Percentiles rank a stretch among this genome's conserved stretches.
Conservation (phyloP, 2,329 filamentous ascomycete species). For the Delphinella strobiligena region DNA sequence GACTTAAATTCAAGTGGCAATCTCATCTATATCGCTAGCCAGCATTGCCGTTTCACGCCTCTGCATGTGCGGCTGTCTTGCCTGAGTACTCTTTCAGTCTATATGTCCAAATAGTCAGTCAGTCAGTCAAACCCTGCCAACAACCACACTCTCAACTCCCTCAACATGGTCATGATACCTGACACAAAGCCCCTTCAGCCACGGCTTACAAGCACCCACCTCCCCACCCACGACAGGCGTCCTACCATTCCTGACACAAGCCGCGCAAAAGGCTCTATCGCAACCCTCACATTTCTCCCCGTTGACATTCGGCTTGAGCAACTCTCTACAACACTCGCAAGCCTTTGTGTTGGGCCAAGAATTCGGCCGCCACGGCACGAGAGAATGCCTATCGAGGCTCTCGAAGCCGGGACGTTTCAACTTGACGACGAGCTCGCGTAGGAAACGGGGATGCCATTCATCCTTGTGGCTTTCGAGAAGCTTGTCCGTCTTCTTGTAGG, state of each 20-base stretch:
- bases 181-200: constrained; percentile 20
- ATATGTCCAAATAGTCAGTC: too few species aligned
- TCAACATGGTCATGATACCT: constrained; percentile 27
- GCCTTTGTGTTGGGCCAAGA: constrained; percentile 20
- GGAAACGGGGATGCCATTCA: constrained; percentile 35
- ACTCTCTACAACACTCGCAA: constrained; percentile 26
- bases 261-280: constrained; percentile 27
- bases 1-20: too few species aligned
- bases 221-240: constrained; percentile 15
- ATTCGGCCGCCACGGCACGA: constrained; percentile 28
- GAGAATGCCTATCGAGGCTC: constrained; percentile 28
- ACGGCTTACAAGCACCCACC: constrained; percentile 27
- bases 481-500: constrained; percentile 40
- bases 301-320: constrained; percentile 27
- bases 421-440: constrained; percentile 34
- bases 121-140: too few species aligned
- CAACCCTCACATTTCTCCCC: constrained; percentile 30
- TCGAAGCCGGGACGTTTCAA: constrained; percentile 34
- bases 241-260: constrained; percentile 22
- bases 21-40: too few species aligned
- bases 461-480: constrained; percentile 34
- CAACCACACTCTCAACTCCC: too few species aligned
- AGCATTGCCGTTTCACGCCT: too few species aligned
- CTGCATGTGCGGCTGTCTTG: too few species aligned
- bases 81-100: too few species aligned